A percentile compares a stretch with the other conserved stretches of the same genome.
phyloP scores from a whole-genome alignment of 805 yeast genomes.

The Saccharomycopsis sp. region DNA sequence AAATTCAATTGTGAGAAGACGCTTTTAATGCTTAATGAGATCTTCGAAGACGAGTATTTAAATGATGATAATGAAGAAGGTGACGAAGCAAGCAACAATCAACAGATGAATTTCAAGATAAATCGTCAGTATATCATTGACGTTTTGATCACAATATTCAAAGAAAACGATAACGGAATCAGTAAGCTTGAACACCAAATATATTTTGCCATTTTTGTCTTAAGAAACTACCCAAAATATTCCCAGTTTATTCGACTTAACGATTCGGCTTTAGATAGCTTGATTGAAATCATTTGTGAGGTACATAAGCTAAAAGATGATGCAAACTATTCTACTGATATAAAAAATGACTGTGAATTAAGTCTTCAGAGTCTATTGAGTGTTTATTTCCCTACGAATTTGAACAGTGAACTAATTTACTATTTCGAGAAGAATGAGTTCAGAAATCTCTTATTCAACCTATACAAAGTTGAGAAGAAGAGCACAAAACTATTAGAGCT shows the following conservation, averaged over 20 bases:
- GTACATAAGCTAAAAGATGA: constrained; percentile 12
- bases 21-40: constrained; percentile 67
- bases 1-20: constrained; percentile 49
- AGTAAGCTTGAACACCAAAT: constrained; percentile 25
- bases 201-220: constrained; percentile 60
- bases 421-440: constrained; percentile 50
- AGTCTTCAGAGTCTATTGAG: constrained; percentile 71
- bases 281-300: constrained; percentile 45
- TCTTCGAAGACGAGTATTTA: constrained; percentile 71
- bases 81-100: constrained; percentile 22
- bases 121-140: constrained; percentile 76
- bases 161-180: constrained; percentile 29
- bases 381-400: constrained; percentile 52
- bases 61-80: constrained; percentile 49
- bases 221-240: constrained; percentile 78
- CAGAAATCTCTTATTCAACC: constrained; percentile 48
- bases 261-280: constrained; percentile 44
- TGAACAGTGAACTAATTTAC: constrained; percentile 38
- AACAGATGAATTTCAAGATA: constrained; percentile 30
- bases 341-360: constrained; percentile 59
- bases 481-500: constrained; percentile 48
- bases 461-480: constrained; percentile 49
- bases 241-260: constrained; percentile 73
- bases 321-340: constrained; percentile 20
- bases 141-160: constrained; percentile 54